Base-by-base conservation (phyloP, 441 rosid genomes). In the Jatropha multifida region DNA sequence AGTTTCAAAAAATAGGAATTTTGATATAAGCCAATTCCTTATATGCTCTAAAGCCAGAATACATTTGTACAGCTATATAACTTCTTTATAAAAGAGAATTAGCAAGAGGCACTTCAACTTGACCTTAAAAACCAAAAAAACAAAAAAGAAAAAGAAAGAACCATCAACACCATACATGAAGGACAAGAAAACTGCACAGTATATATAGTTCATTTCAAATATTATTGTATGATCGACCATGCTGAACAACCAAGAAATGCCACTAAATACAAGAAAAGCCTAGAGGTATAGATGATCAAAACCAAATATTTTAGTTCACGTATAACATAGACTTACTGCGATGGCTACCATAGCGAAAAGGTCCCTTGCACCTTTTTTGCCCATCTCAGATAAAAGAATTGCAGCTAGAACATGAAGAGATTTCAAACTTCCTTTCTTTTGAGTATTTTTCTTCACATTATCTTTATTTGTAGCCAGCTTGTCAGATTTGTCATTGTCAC, bases 381-480 rank as follows among this genome's bases (percentile, higher is more conserved):
- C 99, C 96, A 96, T 96, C 77, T 88, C 83, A 65, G 97, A 93
- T 66, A 91, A 84, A 84, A 96, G 96, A 84, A 94, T 81, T 71
- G 91, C 87, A 46, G 91, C 87, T 69, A 96, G 86, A 78, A 90
- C 87, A 84, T 88, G 90, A 75, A 96, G 90, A 4, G 99, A 94
- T 88, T 90, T 90, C 55, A 90, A 79, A 76, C 96, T 93, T 68
- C 87, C 90, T 85, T 90, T 91, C 87, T 84, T 91, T 78, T 73
- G 70, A 9, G 79, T 63, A 56, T 72, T 66, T 78, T 75, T 85
- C 83, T 90, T 87, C 66, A 81, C 77, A 62, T 77, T 84, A 72
- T 78, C 81, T 69, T 78, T 78, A 60, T 78, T 82, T 69, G 72
- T 78, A 40, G 71, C 81, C 67, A 78, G 46, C 59, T 82, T 83